Percentiles rank a stretch among this genome's conserved stretches.
Conservation (phyloP, 345 rosid species). For the Eutrema yunnanense region DNA sequence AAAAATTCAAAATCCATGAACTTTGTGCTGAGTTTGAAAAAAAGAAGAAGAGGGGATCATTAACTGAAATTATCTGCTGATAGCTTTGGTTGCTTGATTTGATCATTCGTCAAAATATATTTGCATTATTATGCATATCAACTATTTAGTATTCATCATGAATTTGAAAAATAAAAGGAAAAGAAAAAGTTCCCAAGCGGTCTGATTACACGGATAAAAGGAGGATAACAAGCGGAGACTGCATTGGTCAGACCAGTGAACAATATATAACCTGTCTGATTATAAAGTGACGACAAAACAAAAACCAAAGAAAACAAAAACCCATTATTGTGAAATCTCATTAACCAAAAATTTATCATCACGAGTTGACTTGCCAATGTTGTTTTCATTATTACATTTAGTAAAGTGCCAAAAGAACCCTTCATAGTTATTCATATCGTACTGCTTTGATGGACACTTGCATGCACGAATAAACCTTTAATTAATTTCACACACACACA, state of each 20-base stretch:
- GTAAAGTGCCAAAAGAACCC: conserved; percentile 29
- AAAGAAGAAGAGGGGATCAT: background rate
- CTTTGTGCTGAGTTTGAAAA: background rate
- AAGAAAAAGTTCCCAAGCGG: background rate
- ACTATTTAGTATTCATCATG: conserved; percentile 6
- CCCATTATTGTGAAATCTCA: conserved; percentile 12
- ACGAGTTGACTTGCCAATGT: conserved; percentile 32
- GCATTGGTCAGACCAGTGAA: conserved; percentile 31
- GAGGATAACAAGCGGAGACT: conserved; percentile 9
- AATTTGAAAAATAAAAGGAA: background rate
- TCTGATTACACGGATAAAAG: conserved; percentile 28
- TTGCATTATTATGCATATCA: background rate
- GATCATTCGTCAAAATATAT: conserved; percentile 18
- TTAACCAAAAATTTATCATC: conserved; percentile 8
- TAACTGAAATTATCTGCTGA: background rate
- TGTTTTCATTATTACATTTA: conserved; percentile 31
- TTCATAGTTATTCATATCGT: conserved; percentile 24
- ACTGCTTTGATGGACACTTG: conserved; percentile 30
- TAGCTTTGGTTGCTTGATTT: conserved; percentile 12
- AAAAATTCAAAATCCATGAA: background rate
- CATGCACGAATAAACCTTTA: conserved; percentile 3
- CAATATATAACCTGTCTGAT: conserved; percentile 16
- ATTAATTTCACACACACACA: background rate
- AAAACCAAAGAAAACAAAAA: background rate
- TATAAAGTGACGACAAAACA: conserved; percentile 24